phyloP scores from a whole-genome alignment of 306 rosid species.

The Lagenaria siceraria region DNA sequence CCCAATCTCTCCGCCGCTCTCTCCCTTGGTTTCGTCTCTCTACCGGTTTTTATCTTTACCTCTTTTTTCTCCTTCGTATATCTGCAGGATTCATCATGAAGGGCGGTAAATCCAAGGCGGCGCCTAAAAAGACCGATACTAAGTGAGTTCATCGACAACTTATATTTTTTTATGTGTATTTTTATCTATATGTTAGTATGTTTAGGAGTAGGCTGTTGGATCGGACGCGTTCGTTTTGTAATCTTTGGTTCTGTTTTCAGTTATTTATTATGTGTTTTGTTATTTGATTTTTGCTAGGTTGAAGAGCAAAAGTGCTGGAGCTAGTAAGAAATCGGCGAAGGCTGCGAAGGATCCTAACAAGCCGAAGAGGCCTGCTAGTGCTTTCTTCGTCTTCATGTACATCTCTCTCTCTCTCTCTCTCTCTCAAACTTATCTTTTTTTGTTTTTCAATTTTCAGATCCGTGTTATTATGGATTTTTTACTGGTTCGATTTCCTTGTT shows the following conservation, averaged over 20 bases:
- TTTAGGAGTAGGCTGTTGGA: background rate
- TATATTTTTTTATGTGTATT: background rate
- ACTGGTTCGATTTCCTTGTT: background rate
- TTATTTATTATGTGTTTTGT: background rate
- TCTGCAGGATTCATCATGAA: constrained; percentile 35
- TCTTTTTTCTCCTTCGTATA: constrained; percentile 2
- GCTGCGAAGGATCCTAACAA: constrained; percentile 87
- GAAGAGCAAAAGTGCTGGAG: constrained; percentile 59
- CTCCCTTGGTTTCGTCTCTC: background rate
- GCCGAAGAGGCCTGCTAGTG: constrained; percentile 89
- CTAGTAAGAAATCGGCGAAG: constrained; percentile 48
- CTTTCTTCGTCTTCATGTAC: constrained; percentile 91
- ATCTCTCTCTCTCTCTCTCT: background rate
- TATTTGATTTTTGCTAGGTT: constrained; percentile 24
- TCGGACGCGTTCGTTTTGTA: background rate
- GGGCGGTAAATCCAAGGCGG: constrained; percentile 52
- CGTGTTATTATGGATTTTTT: background rate
- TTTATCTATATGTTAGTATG: background rate
- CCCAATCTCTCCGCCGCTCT: constrained; percentile 13
- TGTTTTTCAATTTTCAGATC: background rate
- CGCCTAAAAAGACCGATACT: constrained; percentile 27
- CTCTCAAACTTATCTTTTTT: background rate
- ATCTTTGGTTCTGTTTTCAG: background rate
- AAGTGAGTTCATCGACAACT: constrained; percentile 20
- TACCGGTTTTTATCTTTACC: background rate